A percentile compares a stretch with the other conserved stretches of the same genome.
Conservation (phyloP, 805 yeast genomes). For the Spathaspora boniae region DNA sequence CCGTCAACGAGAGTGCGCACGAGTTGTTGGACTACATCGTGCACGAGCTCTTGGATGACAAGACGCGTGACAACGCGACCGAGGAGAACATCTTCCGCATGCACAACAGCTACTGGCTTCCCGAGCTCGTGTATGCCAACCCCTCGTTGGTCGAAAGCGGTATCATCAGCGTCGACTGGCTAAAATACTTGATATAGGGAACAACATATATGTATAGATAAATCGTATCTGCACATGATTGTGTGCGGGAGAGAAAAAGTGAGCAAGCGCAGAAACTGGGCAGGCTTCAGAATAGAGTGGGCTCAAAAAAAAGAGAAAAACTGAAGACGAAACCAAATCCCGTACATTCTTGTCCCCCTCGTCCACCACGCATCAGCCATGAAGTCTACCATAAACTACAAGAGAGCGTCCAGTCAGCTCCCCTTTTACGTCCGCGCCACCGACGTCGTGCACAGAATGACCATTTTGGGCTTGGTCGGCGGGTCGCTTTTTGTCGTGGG, state of each 20-base stretch:
- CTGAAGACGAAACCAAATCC: not conserved
- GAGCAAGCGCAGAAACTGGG: slow-evolving; percentile 2
- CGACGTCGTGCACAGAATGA: slow-evolving; percentile 40
- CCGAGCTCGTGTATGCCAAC: slow-evolving; percentile 37
- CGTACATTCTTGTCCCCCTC: not conserved
- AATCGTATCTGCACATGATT: not conserved
- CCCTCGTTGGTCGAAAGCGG: slow-evolving; percentile 36
- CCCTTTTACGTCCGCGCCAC: slow-evolving; percentile 43
- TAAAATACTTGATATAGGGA: slow-evolving; percentile 32
- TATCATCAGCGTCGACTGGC: slow-evolving; percentile 33
- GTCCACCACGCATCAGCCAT: not conserved
- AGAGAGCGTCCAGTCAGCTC: slow-evolving; percentile 22
- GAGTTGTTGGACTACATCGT: slow-evolving; percentile 34
- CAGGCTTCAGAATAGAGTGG: too few relatives aligned
- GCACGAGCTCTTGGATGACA: slow-evolving; percentile 21
- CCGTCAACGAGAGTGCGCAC: slow-evolving; percentile 27
- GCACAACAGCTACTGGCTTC: slow-evolving; percentile 39
- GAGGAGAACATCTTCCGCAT: slow-evolving; percentile 27
- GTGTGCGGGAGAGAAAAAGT: not conserved
- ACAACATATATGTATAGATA: not conserved
- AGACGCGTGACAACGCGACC: slow-evolving; percentile 12
- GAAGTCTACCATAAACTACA: slow-evolving; percentile 11
- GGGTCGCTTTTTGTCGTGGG: slow-evolving; percentile 40
- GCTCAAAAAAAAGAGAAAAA: slow-evolving; percentile 4
- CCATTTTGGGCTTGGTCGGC: slow-evolving; percentile 40